Base-by-base conservation (phyloP, 2,329 filamentous ascomycete genomes). In the Lachnum nothofagi region DNA sequence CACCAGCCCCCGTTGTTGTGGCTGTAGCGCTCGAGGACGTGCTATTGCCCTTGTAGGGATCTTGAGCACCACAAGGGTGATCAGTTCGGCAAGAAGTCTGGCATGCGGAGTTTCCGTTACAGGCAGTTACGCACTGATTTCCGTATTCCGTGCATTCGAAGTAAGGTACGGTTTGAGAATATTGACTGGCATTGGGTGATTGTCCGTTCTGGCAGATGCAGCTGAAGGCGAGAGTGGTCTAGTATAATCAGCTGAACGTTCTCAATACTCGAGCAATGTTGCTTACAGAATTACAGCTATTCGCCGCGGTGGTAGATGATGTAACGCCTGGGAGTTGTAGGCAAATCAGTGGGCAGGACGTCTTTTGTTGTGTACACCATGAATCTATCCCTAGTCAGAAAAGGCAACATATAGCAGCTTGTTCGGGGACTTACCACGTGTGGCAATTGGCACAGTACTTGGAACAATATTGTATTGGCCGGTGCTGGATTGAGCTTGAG, bases 81-180 rank as follows among this genome's bases (percentile, higher is more conserved):
- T 90, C 70, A 59, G 78, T 61, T 47, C 77, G 74, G 72, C 86
- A 91, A 47, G 68, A 60, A 51, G 70, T 68, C n/a, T 76, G 67
- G 65, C 86, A 90, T n/a, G 60, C 54, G 58, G 75, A 74, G 67
- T 83, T 72, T 55, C 69, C 65, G 27, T 68, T 71, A 68, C 86
- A 90, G 49, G 53, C 67, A 2, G 57, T 63, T 10, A 85, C 81
- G 65, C 85, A 89, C 68, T 88, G 79, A 65, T 72, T 80, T 5
- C 80, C 83, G 76, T 78, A 88, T 68, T 85, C 76, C 40, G 75
- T 76, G 77, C 87, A 93, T 60, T 82, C 76, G 70, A 83, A 88
- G 76, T 81, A 91, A 27, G 88, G 87, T 22, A 93, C 73, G 1
- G 87, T 91, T 59, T 88, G 76, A 17, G 83, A 84, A 76, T 85